Evolutionary conservation across 2,329 filamentous ascomycete genomes (phyloP).

Genomic region (Dactylellina leptospora): DNA sequence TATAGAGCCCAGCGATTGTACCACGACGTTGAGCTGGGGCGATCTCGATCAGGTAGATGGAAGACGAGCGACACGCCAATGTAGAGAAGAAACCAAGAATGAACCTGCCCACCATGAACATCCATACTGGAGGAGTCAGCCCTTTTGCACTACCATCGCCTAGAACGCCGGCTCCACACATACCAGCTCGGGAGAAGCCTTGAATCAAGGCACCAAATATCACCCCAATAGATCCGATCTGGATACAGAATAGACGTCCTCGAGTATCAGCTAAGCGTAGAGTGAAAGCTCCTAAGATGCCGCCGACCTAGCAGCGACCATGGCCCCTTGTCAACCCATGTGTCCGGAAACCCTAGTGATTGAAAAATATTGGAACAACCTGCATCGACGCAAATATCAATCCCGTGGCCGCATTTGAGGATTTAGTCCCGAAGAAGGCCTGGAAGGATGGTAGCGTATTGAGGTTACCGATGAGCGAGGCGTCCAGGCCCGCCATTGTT

Average conservation of each 20-base stretch:
- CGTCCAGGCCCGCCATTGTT: conserved; percentile 69
- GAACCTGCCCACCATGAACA: conserved; percentile 69
- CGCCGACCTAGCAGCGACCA: conserved; percentile 58
- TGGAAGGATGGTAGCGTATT: conserved; percentile 66
- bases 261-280: conserved; percentile 65
- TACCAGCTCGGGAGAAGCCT: conserved; percentile 57
- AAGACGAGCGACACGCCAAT: conserved; percentile 69
- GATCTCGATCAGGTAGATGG: conserved; percentile 71
- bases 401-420: conserved; percentile 64
- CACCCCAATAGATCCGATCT: conserved; percentile 66
- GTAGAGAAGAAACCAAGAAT: conserved; percentile 68
- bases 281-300: conserved; percentile 66
- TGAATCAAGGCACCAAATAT: conserved; percentile 66
- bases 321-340: conserved; percentile 15
- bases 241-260: conserved; percentile 68
- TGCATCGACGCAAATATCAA: conserved; percentile 59
- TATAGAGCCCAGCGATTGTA: conserved; percentile 68
- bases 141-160: neutral
- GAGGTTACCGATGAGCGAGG: conserved; percentile 66
- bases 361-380: conserved; percentile 24
- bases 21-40: conserved; percentile 71
- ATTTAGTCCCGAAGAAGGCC: conserved; percentile 64
- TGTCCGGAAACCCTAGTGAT: neutral
- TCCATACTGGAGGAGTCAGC: conserved; percentile 27
- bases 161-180: neutral